Base-by-base conservation (phyloP, 805 yeast species). In the Starmerella powellii region DNA sequence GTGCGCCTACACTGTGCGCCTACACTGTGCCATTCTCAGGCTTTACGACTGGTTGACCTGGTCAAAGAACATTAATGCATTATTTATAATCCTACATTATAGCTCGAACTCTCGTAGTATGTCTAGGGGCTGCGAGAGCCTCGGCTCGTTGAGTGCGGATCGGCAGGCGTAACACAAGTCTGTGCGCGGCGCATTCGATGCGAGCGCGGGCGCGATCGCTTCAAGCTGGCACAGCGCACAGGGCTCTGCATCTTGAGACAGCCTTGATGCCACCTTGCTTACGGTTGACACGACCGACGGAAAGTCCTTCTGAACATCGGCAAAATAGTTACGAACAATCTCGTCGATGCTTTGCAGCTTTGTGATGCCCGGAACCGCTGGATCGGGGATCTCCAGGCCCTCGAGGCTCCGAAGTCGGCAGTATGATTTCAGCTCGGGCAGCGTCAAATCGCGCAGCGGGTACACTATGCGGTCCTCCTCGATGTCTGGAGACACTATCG, bases 281-380 rank as follows among this genome's bases (percentile, higher is more conserved):
- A 88, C 96, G 0, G 97, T 87, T 0, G 95, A 80, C 2, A 87
- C 86, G 2, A 88, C 82, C 43, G 88, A 83, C 0, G 94, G 86
- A 56, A 86, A 86, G 13, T 77, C 86, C 5, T 69, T 68, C 54
- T 84, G 94, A 19, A 87, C 74, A 27, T 69, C 67, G 24, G 65
- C 69, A 52, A 84, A 84, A 59, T 88, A 88, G 38, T 76, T 72
- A 21, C 74, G 66, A 1, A 86, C 77, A 38, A 88, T 68, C 55
- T 84, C 93, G 53, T 82, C 79, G 16, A 88, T 78, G 2, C 94
- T 81, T 70, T 79, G 81, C 51, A 78, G 76, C 56, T 76, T 81
- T 15, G 77, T 70, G 43, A 76, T 71, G 24, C 64, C 65, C 5
- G 63, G 65, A 3, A 44, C 53, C 5, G 42, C 35, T 27, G 48